Conservation (phyloP, 352 stramenopile species). For the Aphanomyces euteiches region DNA sequence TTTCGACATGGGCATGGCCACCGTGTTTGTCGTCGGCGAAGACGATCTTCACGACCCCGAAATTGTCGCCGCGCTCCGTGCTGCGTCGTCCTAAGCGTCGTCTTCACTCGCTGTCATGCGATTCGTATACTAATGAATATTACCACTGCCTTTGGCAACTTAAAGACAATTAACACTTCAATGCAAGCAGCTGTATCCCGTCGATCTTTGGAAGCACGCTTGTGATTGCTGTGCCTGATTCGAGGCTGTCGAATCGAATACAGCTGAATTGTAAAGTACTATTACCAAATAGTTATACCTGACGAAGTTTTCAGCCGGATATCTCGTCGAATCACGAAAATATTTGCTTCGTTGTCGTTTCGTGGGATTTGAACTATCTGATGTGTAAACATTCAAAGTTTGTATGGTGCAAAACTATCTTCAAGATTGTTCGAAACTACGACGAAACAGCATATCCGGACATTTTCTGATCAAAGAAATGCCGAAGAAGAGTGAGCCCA, state of each 20-base stretch:
- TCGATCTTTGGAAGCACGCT: too few species aligned
- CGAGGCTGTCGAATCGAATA: too few species aligned
- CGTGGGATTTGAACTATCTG: background rate
- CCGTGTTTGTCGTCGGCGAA: constrained; percentile 2
- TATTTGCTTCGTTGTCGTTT: background rate
- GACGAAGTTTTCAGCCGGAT: constrained; percentile 4
- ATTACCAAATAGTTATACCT: background rate
- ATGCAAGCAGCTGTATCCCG: too few species aligned
- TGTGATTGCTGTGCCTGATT: too few species aligned
- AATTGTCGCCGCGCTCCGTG: background rate
- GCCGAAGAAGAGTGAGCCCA: background rate
- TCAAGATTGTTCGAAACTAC: background rate
- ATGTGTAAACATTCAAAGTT: background rate
- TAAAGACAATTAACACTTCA: too few species aligned
- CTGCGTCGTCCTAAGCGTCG: background rate
- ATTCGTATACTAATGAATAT: too few species aligned
- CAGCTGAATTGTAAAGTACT: too few species aligned
- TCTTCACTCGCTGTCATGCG: too few species aligned
- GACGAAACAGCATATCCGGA: constrained; percentile 6
- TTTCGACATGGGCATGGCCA: constrained; percentile 35
- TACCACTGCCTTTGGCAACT: too few species aligned
- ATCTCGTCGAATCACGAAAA: constrained; percentile 4
- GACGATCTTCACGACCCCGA: constrained; percentile 8
- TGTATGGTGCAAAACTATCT: constrained; percentile 19
- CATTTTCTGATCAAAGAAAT: background rate